Base-by-base conservation (phyloP, 2,329 filamentous ascomycete genomes). In the Xylaria sp. region DNA sequence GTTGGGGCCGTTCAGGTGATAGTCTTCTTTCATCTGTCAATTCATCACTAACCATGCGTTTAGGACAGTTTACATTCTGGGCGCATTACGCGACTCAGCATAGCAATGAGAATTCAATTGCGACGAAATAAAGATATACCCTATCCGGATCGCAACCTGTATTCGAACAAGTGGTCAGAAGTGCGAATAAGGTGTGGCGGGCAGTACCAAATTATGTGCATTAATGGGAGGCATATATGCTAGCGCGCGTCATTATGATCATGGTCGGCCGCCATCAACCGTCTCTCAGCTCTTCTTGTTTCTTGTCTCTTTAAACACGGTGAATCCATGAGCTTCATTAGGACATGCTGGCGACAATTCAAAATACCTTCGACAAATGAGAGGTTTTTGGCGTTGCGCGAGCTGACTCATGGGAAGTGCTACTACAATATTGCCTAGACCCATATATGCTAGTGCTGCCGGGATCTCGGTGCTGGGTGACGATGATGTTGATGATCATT, bases 401-500 rank as follows among this genome's bases (percentile, higher is more conserved):
- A 44, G 54, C 50, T 63, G 54, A 59, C 59, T 69, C 59, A 53
- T 66, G 25, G 37, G 18, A 58, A 35, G 23, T 21, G 44, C 65
- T 42, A 40, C 59, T 64, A 51, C 59, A 47, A 57, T 47, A 29
- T 54, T 54, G 62, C 62, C 48, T 58, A 60, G 60, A 58, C 50
- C 32, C 32, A 35, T 53, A 21, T 16, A 8, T 58, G 21, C 35
- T 25, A 25, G 59, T 57, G 29, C 40, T 55, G 51, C 40, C 58
- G 18, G 65, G 59, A 53, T 59, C 29, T 57, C 16, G 57, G 60
- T 25, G 37, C 51, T 50, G 54, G 32, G 55, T 53, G 62, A 69
- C 63, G 59, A 55, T 54, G 66, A 66, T 64, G 59, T 40, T 60
- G 63, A 70, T 59, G 32, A 51, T 61, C 10, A 27, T 12, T 50